Base-by-base conservation (phyloP, 306 rosid genomes). In the Cicer chorassanicum region DNA sequence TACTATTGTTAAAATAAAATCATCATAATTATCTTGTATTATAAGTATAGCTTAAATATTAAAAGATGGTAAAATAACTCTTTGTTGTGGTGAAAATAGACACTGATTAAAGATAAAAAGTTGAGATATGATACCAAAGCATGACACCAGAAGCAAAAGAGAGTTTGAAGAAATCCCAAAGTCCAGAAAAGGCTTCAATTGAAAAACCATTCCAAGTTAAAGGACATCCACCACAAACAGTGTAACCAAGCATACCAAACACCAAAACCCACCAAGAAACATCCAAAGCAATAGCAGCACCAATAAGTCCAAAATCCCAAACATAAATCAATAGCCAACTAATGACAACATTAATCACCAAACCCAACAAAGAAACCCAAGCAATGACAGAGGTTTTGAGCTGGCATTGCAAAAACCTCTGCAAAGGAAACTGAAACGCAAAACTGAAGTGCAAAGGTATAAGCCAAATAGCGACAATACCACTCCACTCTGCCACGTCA, bases 361-460 rank as follows among this genome's bases (percentile, higher is more conserved):
- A 76, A 1, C 76, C 95, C 3, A 14, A 10, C 12, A 87, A 19
- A 1, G 95, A 57, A 13, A 87, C 87, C 84, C 86, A 89, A 2
- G 97, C 92, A 40, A 91, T 87, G 1, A 83, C 79, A 0, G 3
- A 5, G 5, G 84, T 86, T 72, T 90, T 90, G 0, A 88, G 87
- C 78, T 92, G 98, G 75, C 85, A 65, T 80, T 92, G 98, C n/a
- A 92, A 79, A 53, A 90, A 92, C 72, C 91, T 68, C 14, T 86
- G 89, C 38, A 88, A 13, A 7, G 94, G 96, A 65, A 92, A 92
- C 87, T 88, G 88, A 62, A 92, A 92, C 0, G 88, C 97, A 7
- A 90, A 88, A 74, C 96, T 90, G 75, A 92, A 84, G 74, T 92
- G 98, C n/a, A 92, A 72, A 0, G 96, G 98, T 49, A 90, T 87